These are phyloP conservation scores for Sphagnurus paluster DNA, from an alignment of 1,284 basidiomycete genomes.

Conservation along the genomic window DNA sequence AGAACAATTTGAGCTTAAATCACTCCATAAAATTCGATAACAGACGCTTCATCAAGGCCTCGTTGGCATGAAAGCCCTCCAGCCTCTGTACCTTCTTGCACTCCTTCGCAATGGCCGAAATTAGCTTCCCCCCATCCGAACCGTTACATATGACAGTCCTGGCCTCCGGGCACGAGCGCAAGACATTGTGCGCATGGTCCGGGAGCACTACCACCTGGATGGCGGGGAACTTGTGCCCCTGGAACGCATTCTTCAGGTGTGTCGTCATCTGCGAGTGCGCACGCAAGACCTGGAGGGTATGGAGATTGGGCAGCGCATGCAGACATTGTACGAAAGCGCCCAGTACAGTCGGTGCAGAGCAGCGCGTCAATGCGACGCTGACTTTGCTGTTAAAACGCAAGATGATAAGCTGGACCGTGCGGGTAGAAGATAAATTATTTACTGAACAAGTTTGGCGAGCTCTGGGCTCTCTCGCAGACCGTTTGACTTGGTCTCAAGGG, in stretches of 20 bases:
- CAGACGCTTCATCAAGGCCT: constrained; percentile 24
- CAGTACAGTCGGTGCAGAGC: constrained; percentile 23
- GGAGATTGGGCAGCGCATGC: constrained; percentile 31
- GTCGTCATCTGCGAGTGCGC: constrained; percentile 27
- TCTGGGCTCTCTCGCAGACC: constrained; percentile 13
- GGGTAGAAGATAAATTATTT: not conserved
- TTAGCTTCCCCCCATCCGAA: constrained; percentile 26
- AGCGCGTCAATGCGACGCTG: constrained; percentile 29
- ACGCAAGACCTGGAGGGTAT: constrained; percentile 31
- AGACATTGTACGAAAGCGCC: constrained; percentile 32
- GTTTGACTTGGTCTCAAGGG: constrained; percentile 14
- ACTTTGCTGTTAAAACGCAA: constrained; percentile 22
- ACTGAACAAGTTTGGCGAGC: constrained; percentile 17
- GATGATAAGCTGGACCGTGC: not conserved
- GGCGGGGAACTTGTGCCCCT: constrained; percentile 25
- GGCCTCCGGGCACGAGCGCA: constrained; percentile 31
- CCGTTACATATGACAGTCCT: constrained; percentile 26
- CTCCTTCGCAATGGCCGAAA: constrained; percentile 24
- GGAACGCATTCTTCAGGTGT: constrained; percentile 28
- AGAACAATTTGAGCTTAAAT: not conserved
- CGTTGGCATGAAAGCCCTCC: constrained; percentile 19
- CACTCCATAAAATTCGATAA: not conserved
- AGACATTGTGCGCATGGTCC: constrained; percentile 30
- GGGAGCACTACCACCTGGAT: constrained; percentile 30
- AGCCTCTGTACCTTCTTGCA: constrained; percentile 29